Percentiles rank a stretch among this genome's conserved stretches.
Evolutionary conservation across 306 rosid genomes (phyloP).

Genomic region (Acacia confusa): DNA sequence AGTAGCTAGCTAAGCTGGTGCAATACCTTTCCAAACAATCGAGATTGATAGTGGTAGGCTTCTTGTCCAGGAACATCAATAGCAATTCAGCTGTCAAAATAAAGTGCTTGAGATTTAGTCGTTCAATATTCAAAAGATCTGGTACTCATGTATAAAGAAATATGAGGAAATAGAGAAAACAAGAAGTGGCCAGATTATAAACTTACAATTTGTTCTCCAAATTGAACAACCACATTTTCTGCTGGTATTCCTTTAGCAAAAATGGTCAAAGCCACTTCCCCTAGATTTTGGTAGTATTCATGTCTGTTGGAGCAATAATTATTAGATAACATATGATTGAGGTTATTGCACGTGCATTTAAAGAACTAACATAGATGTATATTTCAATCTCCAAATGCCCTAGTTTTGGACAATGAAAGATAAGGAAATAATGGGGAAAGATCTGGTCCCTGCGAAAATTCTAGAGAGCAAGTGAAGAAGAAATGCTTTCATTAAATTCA

Average conservation of each 20-base stretch:
- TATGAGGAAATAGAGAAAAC: slow-evolving; percentile 5
- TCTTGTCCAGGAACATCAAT: slow-evolving; percentile 72
- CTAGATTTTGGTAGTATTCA: slow-evolving; percentile 89
- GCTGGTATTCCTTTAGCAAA: slow-evolving; percentile 87
- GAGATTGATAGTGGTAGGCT: slow-evolving; percentile 67
- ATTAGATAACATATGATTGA: slow-evolving; percentile 26
- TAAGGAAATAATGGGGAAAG: too few species aligned
- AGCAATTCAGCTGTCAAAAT: slow-evolving; percentile 65
- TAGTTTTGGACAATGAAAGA: too few species aligned
- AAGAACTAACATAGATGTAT: background rate
- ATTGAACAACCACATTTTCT: slow-evolving; percentile 58
- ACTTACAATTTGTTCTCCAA: slow-evolving; percentile 91
- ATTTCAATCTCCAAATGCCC: too few species aligned
- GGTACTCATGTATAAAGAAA: background rate
- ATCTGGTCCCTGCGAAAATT: too few species aligned
- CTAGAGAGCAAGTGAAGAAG: too few species aligned
- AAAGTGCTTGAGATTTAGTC: slow-evolving; percentile 19
- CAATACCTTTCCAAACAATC: slow-evolving; percentile 87
- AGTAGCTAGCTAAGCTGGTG: background rate
- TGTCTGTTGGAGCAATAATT: slow-evolving; percentile 58
- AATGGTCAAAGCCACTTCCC: slow-evolving; percentile 83
- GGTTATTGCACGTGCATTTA: background rate
- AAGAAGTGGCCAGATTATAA: slow-evolving; percentile 17
- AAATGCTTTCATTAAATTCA: too few species aligned
- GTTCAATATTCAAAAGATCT: slow-evolving; percentile 2